Conservation (phyloP, 257 asterid species). For the Solanum chmielewskii region DNA sequence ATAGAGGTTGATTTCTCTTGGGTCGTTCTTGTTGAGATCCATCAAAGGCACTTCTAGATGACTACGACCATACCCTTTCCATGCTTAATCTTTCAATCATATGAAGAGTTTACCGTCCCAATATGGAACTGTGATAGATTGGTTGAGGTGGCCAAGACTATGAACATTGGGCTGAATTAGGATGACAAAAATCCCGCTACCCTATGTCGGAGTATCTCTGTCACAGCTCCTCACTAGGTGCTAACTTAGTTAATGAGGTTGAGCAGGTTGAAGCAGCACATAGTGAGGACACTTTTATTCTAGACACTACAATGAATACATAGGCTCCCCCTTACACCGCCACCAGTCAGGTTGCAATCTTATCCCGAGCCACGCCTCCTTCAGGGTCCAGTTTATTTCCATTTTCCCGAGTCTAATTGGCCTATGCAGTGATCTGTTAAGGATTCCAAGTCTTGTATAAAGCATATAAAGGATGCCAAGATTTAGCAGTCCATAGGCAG, state of each 20-base stretch:
- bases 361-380: background rate
- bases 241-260: too few relatives aligned
- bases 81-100: too few relatives aligned
- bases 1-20: too few relatives aligned
- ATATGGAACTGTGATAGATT: background rate
- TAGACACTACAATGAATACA: background rate
- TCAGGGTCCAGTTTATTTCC: background rate
- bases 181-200: fast-evolving
- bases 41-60: too few relatives aligned
- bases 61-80: too few relatives aligned
- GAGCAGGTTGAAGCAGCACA: background rate
- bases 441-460: fast-evolving
- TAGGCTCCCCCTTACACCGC: background rate
- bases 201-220: too few relatives aligned
- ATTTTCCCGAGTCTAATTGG: background rate
- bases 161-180: too few relatives aligned
- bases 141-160: background rate
- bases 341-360: fast-evolving
- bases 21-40: too few relatives aligned
- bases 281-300: background rate
- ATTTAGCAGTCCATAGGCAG: background rate
- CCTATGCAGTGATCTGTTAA: background rate
- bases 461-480: background rate
- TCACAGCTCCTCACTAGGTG: fast-evolving
- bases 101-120: too few relatives aligned